Base-by-base conservation (phyloP, 2,329 filamentous ascomycete genomes). In the Fusarium pseudograminearum region DNA sequence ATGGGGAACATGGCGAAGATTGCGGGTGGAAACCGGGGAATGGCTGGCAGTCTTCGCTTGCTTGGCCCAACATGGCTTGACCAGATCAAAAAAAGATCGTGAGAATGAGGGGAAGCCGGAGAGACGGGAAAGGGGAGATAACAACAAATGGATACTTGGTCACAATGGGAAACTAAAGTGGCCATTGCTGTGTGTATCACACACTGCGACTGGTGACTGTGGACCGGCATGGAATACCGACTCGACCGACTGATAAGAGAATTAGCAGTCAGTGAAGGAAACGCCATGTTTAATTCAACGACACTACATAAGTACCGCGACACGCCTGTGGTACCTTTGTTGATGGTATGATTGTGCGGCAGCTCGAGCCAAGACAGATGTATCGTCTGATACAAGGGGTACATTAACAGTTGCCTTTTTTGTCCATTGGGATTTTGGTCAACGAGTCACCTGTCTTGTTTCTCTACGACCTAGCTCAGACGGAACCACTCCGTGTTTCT, bases 221-320 rank as follows among this genome's bases (percentile, higher is more conserved):
- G 46, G 46, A 38, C 53, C 61, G 64, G 65, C 65, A 52, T 57
- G 42, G 38, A 44, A 54, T 28, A 61, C 47, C 67, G 56, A 57
- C 56, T 61, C 60, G 62, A 74, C 72, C 62, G 70, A 73, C 72
- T 74, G 72, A 74, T 73, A 74, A 74, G 65, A 68, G 57, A 65
- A 46, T 40, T 40, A 11, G 14, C 48, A 28, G 30, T 51, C 48
- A 40, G 26, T 47, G 31, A 62, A 64, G 57, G 59, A 64, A 61
- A 71, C 59, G 67, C 68, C 69, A 63, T 71, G 45, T 57, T 57
- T 63, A 56, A 52, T 66, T 69, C 51, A 70, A 64, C 59, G 24
- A 59, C 55, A 59, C 28, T 55, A 20, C 30, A 30, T 34, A 71
- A 61, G 69, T 71, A 71, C 56, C 61, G 15, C 22, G 40, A 20